Conservation (phyloP, 805 yeast genomes). For the Scheffersomyces stipitis region DNA sequence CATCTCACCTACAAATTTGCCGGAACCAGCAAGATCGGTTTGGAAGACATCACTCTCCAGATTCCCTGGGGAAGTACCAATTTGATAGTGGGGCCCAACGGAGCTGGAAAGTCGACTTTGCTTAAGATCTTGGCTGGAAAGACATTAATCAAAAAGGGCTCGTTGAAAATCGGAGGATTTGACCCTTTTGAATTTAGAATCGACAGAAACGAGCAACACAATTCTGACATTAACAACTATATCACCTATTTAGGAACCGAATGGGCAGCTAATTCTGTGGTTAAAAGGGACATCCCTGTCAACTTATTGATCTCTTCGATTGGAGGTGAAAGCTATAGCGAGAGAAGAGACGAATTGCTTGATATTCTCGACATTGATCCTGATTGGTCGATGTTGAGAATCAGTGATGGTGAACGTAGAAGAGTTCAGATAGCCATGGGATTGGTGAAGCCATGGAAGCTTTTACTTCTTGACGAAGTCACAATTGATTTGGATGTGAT, state of each 20-base stretch:
- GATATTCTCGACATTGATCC: conserved; percentile 82
- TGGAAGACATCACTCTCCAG: conserved; percentile 58
- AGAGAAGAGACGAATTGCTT: conserved; percentile 74
- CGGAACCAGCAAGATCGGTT: conserved; percentile 57
- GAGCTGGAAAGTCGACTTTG: conserved; percentile 95
- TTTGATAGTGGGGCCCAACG: conserved; percentile 87
- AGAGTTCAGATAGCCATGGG: conserved; percentile 96
- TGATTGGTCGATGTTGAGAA: conserved; percentile 86
- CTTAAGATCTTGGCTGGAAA: conserved; percentile 87
- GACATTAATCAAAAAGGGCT: conserved; percentile 74
- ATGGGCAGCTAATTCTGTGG: conserved; percentile 92
- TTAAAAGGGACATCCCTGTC: conserved; percentile 89
- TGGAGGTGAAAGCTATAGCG: conserved; percentile 66
- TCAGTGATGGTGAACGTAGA: conserved; percentile 94
- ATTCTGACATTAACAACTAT: conserved; percentile 45
- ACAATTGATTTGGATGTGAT: conserved; percentile 95
- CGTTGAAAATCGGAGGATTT: conserved; percentile 69
- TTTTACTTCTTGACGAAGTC: conserved; percentile 89
- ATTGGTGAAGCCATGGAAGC: conserved; percentile 83
- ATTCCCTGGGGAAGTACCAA: conserved; percentile 75
- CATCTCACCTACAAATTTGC: conserved; percentile 71
- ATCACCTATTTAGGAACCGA: conserved; percentile 92
- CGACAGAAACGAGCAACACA: conserved; percentile 42
- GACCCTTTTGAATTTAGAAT: conserved; percentile 79
- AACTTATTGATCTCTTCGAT: conserved; percentile 72